phyloP scores from a whole-genome alignment of 192 early-diverging fungal species.

The Coemansia sp. region DNA sequence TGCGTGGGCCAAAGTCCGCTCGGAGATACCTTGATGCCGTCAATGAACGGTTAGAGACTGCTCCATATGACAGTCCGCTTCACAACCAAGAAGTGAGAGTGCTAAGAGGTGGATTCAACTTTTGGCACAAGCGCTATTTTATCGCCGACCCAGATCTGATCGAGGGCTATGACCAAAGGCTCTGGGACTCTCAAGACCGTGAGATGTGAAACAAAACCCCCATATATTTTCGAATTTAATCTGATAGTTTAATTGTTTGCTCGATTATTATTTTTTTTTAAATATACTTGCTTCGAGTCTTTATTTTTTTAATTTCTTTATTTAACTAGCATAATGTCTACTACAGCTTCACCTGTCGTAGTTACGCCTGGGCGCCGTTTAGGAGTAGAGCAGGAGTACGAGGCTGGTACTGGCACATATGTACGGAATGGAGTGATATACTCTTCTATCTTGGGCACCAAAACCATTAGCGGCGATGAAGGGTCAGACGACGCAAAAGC shows the following conservation, averaged over 20 bases:
- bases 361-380: constrained; percentile 82
- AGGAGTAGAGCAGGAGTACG: constrained; percentile 68
- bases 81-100: constrained; percentile 60
- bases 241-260: background rate
- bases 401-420: constrained; percentile 73
- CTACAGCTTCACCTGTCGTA: constrained; percentile 15
- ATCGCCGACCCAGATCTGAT: constrained; percentile 60
- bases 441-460: constrained; percentile 58
- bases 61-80: constrained; percentile 14
- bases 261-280: background rate
- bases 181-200: constrained; percentile 37
- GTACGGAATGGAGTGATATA: constrained; percentile 70
- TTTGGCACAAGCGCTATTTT: constrained; percentile 64
- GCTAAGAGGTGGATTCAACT: constrained; percentile 66
- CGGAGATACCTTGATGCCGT: constrained; percentile 62
- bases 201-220: background rate
- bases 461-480: constrained; percentile 12
- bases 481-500: constrained; percentile 28
- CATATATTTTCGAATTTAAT: background rate
- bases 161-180: constrained; percentile 60
- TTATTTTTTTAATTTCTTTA: background rate
- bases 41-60: constrained; percentile 17
- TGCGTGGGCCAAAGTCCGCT: constrained; percentile 76
- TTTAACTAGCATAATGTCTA: constrained; percentile 9
- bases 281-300: background rate